Evolutionary conservation across 805 yeast species (phyloP).

Genomic region (Candida silvicultrix): DNA sequence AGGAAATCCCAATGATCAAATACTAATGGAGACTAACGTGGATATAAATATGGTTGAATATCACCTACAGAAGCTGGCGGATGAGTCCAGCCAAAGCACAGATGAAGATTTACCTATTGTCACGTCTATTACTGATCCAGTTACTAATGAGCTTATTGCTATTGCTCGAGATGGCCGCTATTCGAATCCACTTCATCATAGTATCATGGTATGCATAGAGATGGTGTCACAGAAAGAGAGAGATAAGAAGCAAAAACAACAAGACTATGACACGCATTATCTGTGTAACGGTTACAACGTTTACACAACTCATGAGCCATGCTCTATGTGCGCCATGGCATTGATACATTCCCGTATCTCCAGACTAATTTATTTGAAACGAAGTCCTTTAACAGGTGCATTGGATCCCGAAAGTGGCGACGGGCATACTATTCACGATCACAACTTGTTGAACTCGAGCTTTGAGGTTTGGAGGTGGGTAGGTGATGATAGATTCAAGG

Average conservation of each 20-base stretch:
- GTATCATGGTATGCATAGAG: constrained; percentile 67
- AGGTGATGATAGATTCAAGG: constrained; percentile 26
- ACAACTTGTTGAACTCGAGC: constrained; percentile 76
- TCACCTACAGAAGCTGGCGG: constrained; percentile 25
- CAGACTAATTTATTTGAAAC: constrained; percentile 53
- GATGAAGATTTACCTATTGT: constrained; percentile 38
- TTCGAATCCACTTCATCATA: constrained; percentile 57
- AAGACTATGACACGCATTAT: constrained; percentile 31
- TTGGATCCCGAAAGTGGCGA: constrained; percentile 52
- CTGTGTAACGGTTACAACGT: constrained; percentile 74
- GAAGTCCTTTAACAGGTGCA: constrained; percentile 46
- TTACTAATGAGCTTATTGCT: constrained; percentile 32
- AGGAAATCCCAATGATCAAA: constrained; percentile 80
- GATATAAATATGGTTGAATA: constrained; percentile 38
- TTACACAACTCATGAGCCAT: constrained; percentile 91
- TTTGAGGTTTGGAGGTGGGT: constrained; percentile 79
- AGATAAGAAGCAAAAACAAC: constrained; percentile 26
- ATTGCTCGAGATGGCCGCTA: constrained; percentile 33
- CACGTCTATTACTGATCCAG: constrained; percentile 61
- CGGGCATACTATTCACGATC: constrained; percentile 68
- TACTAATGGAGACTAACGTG: constrained; percentile 46
- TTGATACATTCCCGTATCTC: constrained; percentile 82
- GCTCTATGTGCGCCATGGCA: constrained; percentile 97
- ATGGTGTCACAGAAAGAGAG: constrained; percentile 53
- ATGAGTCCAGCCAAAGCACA: constrained; percentile 21